Conservation (phyloP, 768 basidiomycete genomes). For the Leucosporidium scottii region DNA sequence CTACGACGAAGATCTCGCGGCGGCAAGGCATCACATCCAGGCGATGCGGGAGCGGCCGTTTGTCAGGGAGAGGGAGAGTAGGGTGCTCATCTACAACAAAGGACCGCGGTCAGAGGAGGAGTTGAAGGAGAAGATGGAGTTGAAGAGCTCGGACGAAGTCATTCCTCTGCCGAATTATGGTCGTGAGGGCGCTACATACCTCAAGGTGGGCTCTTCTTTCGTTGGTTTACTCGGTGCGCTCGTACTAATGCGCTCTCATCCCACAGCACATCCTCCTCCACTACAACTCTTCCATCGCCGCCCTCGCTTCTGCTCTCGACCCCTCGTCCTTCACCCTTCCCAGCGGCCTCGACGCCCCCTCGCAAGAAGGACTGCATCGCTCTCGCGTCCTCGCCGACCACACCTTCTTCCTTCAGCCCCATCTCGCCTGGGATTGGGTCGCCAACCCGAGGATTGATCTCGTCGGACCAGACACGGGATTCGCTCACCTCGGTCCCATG, state of each 20-base stretch:
- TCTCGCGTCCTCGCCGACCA: conserved; percentile 32
- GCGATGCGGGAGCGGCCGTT: conserved; percentile 7
- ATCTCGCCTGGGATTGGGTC: conserved; percentile 40
- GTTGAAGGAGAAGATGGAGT: conserved; percentile 23
- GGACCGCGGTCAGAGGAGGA: conserved; percentile 17
- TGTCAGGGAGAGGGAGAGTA: neutral
- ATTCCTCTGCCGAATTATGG: conserved; percentile 39
- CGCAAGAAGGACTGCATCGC: neutral
- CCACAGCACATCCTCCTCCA: conserved; percentile 39
- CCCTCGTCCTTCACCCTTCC: neutral
- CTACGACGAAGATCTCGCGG: conserved; percentile 36
- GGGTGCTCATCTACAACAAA: conserved; percentile 40
- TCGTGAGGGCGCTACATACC: conserved; percentile 42
- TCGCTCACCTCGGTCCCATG: conserved; percentile 41
- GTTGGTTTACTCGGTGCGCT: too few relatives aligned
- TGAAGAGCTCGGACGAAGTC: conserved; percentile 36
- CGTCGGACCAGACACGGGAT: conserved; percentile 35
- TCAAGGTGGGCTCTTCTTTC: conserved; percentile 38
- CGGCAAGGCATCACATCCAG: conserved; percentile 28
- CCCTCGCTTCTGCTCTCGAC: conserved; percentile 2
- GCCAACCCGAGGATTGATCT: conserved; percentile 36
- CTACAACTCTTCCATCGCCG: conserved; percentile 32
- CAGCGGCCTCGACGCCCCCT: too few relatives aligned
- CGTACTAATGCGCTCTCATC: neutral
- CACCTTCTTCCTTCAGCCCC: conserved; percentile 42